phyloP scores from a whole-genome alignment of 1,139 yeast species.

The Hemisphaericaspora lyxosophila region DNA sequence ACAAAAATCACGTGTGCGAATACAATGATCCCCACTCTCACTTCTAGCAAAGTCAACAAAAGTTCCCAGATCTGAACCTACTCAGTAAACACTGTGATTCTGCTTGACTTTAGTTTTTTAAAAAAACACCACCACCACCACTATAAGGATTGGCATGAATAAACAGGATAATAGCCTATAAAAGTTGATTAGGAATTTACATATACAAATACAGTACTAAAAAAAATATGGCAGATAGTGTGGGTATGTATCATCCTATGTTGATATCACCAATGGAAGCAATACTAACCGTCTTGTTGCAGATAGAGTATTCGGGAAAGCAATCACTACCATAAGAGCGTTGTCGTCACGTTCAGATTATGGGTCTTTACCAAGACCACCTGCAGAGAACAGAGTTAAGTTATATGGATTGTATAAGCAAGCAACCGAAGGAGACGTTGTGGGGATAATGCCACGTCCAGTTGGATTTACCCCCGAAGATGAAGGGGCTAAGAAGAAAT shows the following conservation, averaged over 20 bases:
- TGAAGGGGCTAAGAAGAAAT: constrained; percentile 68
- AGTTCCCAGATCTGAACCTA: too few species aligned
- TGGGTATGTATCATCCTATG: constrained; percentile 18
- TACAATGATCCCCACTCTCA: too few species aligned
- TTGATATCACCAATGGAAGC: too few species aligned
- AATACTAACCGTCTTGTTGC: constrained; percentile 4
- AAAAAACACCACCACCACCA: too few species aligned
- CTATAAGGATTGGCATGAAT: too few species aligned
- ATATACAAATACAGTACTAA: too few species aligned
- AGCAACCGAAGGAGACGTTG: constrained; percentile 84
- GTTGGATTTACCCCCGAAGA: constrained; percentile 59
- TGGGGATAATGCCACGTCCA: constrained; percentile 66
- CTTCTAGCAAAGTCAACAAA: too few species aligned
- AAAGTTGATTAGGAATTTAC: too few species aligned
- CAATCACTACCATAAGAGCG: constrained; percentile 75
- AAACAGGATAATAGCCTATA: too few species aligned
- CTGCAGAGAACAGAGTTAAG: constrained; percentile 66
- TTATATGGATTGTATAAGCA: constrained; percentile 84
- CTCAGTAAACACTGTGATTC: too few species aligned
- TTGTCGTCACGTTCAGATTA: constrained; percentile 67
- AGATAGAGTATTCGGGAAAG: constrained; percentile 80
- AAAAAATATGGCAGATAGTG: constrained; percentile 18
- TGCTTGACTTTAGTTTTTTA: too few species aligned
- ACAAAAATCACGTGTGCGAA: too few species aligned
- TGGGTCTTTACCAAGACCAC: constrained; percentile 78